Base-by-base conservation (phyloP, 306 rosid genomes). In the Heteromeles arbutifolia region DNA sequence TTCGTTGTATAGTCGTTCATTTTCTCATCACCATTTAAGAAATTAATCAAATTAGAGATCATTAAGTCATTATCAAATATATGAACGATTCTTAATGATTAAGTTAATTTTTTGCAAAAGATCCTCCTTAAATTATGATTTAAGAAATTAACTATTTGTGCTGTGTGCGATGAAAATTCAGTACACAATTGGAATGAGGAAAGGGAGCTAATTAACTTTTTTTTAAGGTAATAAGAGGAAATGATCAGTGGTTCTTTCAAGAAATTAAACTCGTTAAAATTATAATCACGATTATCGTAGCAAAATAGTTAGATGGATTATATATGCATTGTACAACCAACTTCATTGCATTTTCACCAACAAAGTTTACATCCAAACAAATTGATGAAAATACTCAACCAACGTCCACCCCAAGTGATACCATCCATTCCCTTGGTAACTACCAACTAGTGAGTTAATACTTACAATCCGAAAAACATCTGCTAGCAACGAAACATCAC, bases 391-490 rank as follows among this genome's bases (percentile, higher is more conserved):
- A 48, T 15, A 48, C 8, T 48, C 54, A 2, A 15, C 54, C 21
- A 48, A 48, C 21, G 8, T 48, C 54, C 21, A 48, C 54, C 54
- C 54, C 54, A 15, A 48, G 54, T 48, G 21, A 48, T 48, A 48
- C 3, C 54, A 15, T 15, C 21, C 21, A 48, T 48, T 15, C 21
- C 54, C 54, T 48, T 48, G 54, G 54, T 15, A 48, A 48, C 21
- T 48, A 48, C 3, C 6, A 6, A 2, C 21, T 26, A 43, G 64
- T 73, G 11, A 67, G 43, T 54, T 65, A 56, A 63, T 26, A 80
- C 84, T 70, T 86, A 72, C 84, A 85, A 84, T 32, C 54, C 54
- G 1, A 58, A 22, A 54, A 77, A 77, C 69, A 41, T n/a, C 28
- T 43, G 50, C 56, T 13, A 19, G 57, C 28, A 75, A 25, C 8